These are phyloP conservation scores for Sesbania bispinosa DNA, from an alignment of 306 rosid species.

Conservation along the genomic window DNA sequence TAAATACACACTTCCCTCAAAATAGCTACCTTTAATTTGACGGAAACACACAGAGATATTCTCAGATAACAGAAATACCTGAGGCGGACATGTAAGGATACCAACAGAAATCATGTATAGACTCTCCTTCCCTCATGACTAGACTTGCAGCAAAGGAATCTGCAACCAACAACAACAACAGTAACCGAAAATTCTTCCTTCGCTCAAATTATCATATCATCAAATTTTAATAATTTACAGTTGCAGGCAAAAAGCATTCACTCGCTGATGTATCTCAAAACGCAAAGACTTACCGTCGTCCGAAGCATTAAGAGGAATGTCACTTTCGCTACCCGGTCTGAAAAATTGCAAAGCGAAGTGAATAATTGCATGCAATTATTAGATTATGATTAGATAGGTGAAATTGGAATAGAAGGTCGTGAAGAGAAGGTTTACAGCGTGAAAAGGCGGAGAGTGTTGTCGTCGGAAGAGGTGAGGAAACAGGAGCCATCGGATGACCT, in stretches of 20 bases:
- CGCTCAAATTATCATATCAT: not conserved
- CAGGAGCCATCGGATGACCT: constrained; percentile 97
- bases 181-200: not conserved
- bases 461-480: constrained; percentile 82
- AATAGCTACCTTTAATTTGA: no score
- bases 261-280: no score
- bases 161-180: constrained; percentile 32
- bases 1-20: no score
- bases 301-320: constrained; percentile 26
- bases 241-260: constrained; percentile 5
- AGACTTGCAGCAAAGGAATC: constrained; percentile 70
- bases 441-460: constrained; percentile 72
- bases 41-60: not conserved
- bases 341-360: not conserved
- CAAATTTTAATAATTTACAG: not conserved
- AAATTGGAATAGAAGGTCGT: not conserved
- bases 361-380: not conserved
- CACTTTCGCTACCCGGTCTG: constrained; percentile 55
- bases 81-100: constrained; percentile 95
- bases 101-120: constrained; percentile 93
- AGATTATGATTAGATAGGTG: not conserved
- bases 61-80: constrained; percentile 41
- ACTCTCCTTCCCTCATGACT: constrained; percentile 79
- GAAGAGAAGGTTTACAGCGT: constrained; percentile 34
- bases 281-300: constrained; percentile 61